Conservation (phyloP, 192 early-diverging fungal species). For the Thoreauomyces humboldtii region DNA sequence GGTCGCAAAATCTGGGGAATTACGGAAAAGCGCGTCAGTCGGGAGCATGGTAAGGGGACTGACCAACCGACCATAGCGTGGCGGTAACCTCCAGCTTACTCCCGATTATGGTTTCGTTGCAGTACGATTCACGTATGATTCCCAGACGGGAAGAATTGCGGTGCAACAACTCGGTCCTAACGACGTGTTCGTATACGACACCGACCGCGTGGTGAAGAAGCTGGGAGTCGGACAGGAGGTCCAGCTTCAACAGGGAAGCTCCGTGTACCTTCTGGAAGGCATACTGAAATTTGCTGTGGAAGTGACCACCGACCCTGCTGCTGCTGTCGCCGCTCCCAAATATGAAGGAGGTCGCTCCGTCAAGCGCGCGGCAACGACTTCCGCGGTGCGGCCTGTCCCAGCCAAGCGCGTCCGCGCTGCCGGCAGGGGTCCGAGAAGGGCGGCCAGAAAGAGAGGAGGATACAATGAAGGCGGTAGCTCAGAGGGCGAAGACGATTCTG, state of each 20-base stretch:
- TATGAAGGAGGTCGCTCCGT: too few species aligned
- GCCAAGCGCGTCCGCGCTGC: neutral
- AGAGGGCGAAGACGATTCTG: neutral
- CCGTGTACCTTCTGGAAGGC: neutral
- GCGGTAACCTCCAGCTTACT: neutral
- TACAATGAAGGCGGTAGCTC: neutral
- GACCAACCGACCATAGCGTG: neutral
- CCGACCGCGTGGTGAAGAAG: neutral
- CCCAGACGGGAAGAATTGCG: neutral
- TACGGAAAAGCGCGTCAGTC: slow-evolving; percentile 9
- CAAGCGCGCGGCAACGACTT: neutral
- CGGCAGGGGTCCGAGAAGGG: too few species aligned
- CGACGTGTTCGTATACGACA: too few species aligned
- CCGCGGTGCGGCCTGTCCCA: neutral
- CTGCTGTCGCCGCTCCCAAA: neutral
- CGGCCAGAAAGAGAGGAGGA: neutral
- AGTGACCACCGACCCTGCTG: neutral
- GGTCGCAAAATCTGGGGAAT: slow-evolving; percentile 20
- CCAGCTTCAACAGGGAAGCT: neutral
- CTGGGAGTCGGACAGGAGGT: neutral
- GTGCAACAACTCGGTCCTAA: slow-evolving; percentile 10
- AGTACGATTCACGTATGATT: slow-evolving; percentile 13
- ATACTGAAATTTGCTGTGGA: neutral
- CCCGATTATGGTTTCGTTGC: too few species aligned
- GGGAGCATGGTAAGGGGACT: slow-evolving; percentile 11